Conservation (phyloP, 2,329 filamentous ascomycete genomes). For the Rasamsonia emersonii region DNA sequence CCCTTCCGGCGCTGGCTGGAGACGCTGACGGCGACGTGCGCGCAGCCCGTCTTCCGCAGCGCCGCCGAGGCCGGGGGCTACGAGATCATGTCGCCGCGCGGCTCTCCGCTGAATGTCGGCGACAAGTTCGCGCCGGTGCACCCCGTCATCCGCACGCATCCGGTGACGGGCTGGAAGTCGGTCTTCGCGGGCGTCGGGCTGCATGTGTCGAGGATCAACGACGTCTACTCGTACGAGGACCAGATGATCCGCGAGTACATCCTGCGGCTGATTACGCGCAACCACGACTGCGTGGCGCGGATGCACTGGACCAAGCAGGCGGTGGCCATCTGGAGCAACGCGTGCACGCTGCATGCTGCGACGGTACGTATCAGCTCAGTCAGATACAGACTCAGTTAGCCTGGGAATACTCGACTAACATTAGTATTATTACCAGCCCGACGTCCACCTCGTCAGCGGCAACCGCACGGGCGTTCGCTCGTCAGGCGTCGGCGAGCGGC, state of each 20-base stretch:
- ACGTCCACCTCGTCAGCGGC: constrained; percentile 2
- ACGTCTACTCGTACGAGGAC: constrained; percentile 33
- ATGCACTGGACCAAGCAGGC: constrained; percentile 4
- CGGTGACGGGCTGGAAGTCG: constrained; percentile 56
- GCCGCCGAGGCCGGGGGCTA: not conserved
- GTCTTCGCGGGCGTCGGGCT: constrained; percentile 39
- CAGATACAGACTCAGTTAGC: too few relatives aligned
- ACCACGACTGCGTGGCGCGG: constrained; percentile 3
- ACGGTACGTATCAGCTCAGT: not conserved
- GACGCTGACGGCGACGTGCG: constrained; percentile 42
- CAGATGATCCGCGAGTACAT: constrained; percentile 5
- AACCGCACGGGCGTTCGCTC: constrained; percentile 3
- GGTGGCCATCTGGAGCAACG: constrained; percentile 24
- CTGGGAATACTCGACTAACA: not conserved
- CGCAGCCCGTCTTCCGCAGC: constrained; percentile 2
- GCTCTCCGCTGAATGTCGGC: constrained; percentile 49
- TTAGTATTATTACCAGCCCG: not conserved
- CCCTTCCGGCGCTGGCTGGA: constrained; percentile 42
- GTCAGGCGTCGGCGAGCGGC: constrained; percentile 22
- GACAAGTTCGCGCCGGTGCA: constrained; percentile 43
- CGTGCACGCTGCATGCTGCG: constrained; percentile 16
- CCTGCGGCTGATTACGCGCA: constrained; percentile 3
- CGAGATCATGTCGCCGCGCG: constrained; percentile 30
- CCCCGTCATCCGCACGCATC: constrained; percentile 54
- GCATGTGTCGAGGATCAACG: constrained; percentile 36